Evolutionary conservation across 2,329 filamentous ascomycete species (phyloP).

Genomic region (Penicillium sclerotigenum): DNA sequence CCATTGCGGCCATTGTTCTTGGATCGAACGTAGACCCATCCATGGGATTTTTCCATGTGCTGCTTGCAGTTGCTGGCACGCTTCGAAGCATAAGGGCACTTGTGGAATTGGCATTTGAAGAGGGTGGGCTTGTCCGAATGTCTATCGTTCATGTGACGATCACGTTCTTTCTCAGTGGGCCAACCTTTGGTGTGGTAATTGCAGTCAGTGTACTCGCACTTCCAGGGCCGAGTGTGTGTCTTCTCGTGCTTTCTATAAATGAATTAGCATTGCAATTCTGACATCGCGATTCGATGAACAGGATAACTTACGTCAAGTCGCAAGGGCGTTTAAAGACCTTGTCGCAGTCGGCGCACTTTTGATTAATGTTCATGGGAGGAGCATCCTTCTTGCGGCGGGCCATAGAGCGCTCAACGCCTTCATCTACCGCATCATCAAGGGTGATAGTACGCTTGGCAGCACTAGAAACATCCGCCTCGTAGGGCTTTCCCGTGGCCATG

Average conservation of each 20-base stretch:
- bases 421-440: slow-evolving; percentile 59
- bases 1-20: slow-evolving; percentile 80
- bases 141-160: slow-evolving; percentile 94
- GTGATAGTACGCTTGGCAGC: slow-evolving; percentile 54
- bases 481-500: slow-evolving; percentile 65
- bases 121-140: slow-evolving; percentile 76
- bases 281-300: not conserved
- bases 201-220: slow-evolving; percentile 78
- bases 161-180: slow-evolving; percentile 97
- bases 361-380: slow-evolving; percentile 75
- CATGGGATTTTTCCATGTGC: slow-evolving; percentile 96
- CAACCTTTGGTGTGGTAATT: slow-evolving; percentile 88
- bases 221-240: slow-evolving; percentile 94
- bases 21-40: slow-evolving; percentile 84
- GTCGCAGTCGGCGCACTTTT: slow-evolving; percentile 77
- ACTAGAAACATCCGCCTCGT: slow-evolving; percentile 48
- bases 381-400: slow-evolving; percentile 93
- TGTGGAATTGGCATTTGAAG: slow-evolving; percentile 77
- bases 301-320: slow-evolving; percentile 65
- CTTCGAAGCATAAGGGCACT: slow-evolving; percentile 92
- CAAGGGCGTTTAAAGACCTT: slow-evolving; percentile 97
- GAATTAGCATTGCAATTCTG: slow-evolving; percentile 7
- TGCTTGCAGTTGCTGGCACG: slow-evolving; percentile 96
- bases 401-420: slow-evolving; percentile 89
- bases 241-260: slow-evolving; percentile 79